Evolutionary conservation across 345 rosid species (phyloP).

Genomic region (Dipteronia sinensis): DNA sequence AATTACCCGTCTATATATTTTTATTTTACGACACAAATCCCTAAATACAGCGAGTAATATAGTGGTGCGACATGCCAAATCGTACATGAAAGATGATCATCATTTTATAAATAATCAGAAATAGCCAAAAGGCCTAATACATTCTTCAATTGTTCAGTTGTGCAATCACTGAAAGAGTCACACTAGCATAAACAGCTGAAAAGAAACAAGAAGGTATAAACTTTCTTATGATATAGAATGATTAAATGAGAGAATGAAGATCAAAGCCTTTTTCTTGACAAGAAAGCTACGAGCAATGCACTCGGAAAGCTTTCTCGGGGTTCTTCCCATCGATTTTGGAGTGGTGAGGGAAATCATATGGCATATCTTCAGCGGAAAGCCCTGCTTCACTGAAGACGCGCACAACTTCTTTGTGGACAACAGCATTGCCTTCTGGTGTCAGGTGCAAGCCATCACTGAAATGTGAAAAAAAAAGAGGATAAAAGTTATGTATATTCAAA

Average conservation of each 20-base stretch:
- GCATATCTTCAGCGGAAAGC: slow-evolving; percentile 76
- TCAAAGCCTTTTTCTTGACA: slow-evolving; percentile 6
- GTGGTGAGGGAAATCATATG: slow-evolving; percentile 80
- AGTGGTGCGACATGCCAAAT: no score
- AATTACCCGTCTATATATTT: background rate
- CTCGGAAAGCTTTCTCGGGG: slow-evolving; percentile 70
- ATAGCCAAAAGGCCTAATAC: background rate
- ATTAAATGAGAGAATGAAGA: background rate
- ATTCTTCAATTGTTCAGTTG: background rate
- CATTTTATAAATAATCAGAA: background rate
- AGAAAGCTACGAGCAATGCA: slow-evolving; percentile 31
- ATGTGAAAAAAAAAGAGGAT: background rate
- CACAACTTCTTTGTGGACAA: slow-evolving; percentile 59
- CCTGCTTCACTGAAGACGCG: slow-evolving; percentile 64
- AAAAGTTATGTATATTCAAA: background rate
- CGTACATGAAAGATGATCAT: background rate
- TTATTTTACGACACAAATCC: background rate
- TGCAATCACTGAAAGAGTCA: background rate
- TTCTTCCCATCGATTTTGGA: slow-evolving; percentile 59
- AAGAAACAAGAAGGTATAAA: background rate
- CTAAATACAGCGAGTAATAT: background rate
- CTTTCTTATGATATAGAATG: background rate
- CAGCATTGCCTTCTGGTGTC: slow-evolving; percentile 74
- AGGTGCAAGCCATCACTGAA: slow-evolving; percentile 89
- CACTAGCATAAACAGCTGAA: background rate